Conservation (phyloP, 1,284 basidiomycete genomes). For the Psilocybe mexicana region DNA sequence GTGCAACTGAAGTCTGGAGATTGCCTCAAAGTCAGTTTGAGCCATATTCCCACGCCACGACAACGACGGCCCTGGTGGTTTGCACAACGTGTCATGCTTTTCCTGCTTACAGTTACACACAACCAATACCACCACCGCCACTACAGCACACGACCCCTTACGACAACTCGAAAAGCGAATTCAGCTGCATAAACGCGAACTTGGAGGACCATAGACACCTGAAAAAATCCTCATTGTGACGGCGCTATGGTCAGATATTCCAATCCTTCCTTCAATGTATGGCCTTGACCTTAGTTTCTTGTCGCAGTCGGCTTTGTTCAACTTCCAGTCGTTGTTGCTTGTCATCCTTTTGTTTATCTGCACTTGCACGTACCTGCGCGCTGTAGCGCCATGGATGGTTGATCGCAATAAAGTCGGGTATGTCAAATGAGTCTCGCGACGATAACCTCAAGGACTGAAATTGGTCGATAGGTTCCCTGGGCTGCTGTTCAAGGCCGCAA, state of each 20-base stretch:
- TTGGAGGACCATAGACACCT: not conserved
- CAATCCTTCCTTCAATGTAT: not conserved
- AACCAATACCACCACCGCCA: not conserved
- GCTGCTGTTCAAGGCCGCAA: constrained; percentile 90
- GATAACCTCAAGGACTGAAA: not conserved
- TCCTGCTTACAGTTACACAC: not conserved
- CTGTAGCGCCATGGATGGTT: constrained; percentile 85
- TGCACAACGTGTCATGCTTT: not conserved
- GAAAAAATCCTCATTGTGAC: not conserved
- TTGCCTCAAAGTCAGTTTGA: not conserved
- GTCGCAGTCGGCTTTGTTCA: constrained; percentile 91
- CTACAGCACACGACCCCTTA: not conserved
- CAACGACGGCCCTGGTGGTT: not conserved
- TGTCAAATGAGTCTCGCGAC: constrained; percentile 27
- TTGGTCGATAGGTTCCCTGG: constrained; percentile 70
- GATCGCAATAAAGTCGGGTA: constrained; percentile 96
- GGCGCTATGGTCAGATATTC: constrained; percentile 15
- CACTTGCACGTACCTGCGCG: constrained; percentile 95
- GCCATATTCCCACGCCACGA: not conserved
- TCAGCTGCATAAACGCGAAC: not conserved
- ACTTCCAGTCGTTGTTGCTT: constrained; percentile 94
- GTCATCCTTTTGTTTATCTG: constrained; percentile 94
- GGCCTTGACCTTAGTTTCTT: not conserved
- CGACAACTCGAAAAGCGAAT: not conserved
- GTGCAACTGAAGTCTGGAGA: not conserved